These are phyloP conservation scores for Pleurotus djamor DNA, from an alignment of 768 basidiomycete species.

Conservation along the genomic window DNA sequence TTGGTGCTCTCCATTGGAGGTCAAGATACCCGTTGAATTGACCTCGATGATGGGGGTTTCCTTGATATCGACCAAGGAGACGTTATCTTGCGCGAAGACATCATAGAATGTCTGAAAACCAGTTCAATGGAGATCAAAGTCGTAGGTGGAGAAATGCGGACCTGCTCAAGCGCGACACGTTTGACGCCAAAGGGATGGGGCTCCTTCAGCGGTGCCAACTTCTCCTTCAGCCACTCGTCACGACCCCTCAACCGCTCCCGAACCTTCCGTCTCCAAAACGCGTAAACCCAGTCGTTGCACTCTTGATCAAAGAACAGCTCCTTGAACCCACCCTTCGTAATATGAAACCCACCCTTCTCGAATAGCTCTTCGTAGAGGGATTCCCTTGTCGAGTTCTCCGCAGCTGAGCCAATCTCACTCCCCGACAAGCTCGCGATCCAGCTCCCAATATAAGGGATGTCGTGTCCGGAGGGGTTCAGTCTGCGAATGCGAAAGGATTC, in stretches of 20 bases:
- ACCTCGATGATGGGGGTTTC: constrained; percentile 13
- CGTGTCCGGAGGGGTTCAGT: not conserved
- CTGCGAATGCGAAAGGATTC: constrained; percentile 15
- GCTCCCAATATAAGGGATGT: not conserved
- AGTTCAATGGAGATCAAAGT: too few relatives aligned
- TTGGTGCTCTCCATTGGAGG: constrained; percentile 8
- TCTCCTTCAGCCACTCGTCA: constrained; percentile 14
- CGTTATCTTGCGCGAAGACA: constrained; percentile 12
- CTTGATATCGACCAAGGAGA: constrained; percentile 12
- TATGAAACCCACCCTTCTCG: constrained; percentile 13
- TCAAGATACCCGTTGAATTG: constrained; percentile 9
- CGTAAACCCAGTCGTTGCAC: constrained; percentile 19
- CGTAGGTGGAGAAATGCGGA: not conserved
- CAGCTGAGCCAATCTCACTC: too few relatives aligned
- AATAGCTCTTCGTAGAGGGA: constrained; percentile 15
- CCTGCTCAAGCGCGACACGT: constrained; percentile 18
- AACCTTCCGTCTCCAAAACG: constrained; percentile 21
- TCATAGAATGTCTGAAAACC: constrained; percentile 6
- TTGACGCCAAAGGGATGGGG: constrained; percentile 23
- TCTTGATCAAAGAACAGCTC: constrained; percentile 14
- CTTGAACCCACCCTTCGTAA: constrained; percentile 13
- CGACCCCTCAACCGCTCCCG: constrained; percentile 13
- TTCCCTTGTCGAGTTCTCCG: constrained; percentile 6
- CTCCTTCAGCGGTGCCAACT: constrained; percentile 17
- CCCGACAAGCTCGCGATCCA: too few relatives aligned